These are phyloP conservation scores for Protomyces pachydermus DNA, from an alignment of 1,139 yeast genomes.

Conservation along the genomic window DNA sequence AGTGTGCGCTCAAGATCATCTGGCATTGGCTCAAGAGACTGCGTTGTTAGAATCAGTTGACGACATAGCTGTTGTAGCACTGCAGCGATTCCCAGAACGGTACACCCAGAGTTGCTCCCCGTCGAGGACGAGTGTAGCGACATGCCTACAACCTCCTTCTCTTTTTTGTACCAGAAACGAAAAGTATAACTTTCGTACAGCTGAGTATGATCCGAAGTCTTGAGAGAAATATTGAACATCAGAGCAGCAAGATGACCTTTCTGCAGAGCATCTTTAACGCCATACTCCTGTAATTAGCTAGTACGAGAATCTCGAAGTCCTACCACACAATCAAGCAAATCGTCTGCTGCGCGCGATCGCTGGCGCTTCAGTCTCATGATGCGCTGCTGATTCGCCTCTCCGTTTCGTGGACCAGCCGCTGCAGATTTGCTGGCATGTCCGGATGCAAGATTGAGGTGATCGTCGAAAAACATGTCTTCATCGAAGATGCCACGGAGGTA, in stretches of 20 bases:
- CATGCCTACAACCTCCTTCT: not conserved
- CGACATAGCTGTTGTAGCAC: slow-evolving; percentile 48
- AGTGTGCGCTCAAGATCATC: slow-evolving; percentile 41
- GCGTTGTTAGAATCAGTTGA: slow-evolving; percentile 51
- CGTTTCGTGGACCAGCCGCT: not conserved
- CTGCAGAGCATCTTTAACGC: slow-evolving; percentile 47
- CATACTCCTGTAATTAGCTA: slow-evolving; percentile 38
- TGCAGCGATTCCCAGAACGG: slow-evolving; percentile 40
- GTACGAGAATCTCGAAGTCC: not conserved
- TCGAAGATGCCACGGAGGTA: slow-evolving; percentile 30
- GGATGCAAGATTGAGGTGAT: slow-evolving; percentile 21
- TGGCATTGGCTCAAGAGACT: slow-evolving; percentile 50
- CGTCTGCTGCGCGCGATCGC: slow-evolving; percentile 45
- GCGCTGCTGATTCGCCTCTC: slow-evolving; percentile 14
- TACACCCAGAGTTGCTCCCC: not conserved
- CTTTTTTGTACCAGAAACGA: slow-evolving; percentile 42
- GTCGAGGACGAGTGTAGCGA: slow-evolving; percentile 25
- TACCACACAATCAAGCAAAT: slow-evolving; percentile 49
- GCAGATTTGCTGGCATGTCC: not conserved
- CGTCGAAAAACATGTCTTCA: slow-evolving; percentile 33
- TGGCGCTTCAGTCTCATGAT: slow-evolving; percentile 48
- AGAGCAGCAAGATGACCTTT: slow-evolving; percentile 45
- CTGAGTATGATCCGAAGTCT: slow-evolving; percentile 42
- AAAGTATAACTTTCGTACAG: slow-evolving; percentile 51
- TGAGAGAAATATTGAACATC: slow-evolving; percentile 46